Base-by-base conservation (phyloP, 345 rosid genomes). In the Hibiscus mutabilis region DNA sequence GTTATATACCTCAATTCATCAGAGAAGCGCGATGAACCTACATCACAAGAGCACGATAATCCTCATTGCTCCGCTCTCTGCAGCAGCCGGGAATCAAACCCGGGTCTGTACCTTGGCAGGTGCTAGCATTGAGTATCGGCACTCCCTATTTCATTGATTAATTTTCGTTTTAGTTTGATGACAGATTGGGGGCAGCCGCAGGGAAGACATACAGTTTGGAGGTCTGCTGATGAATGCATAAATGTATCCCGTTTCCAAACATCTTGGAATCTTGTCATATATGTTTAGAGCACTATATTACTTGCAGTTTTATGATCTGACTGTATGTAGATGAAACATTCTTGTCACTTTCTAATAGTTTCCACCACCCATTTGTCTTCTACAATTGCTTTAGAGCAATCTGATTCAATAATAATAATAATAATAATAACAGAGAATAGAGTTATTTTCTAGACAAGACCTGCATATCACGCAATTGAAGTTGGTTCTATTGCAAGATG, bases 181-280 rank as follows among this genome's bases (percentile, higher is more conserved):
- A 72, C 92, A 88, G 98, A 93, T 97, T n/a, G 97, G 97, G 72
- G 98, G n/a, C 97, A 42, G 98, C 31, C 31, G 31, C 31, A 29
- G 31, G 92, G 75, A 91, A 93, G 89, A 93, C 97, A 7, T 89
- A 83, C 64, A 82, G 87, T 82, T 89, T 89, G 89, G 97, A 93
- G 97, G 97, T 91, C 61, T 73, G 62, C 18, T 47, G 12, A 60
- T 62, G 44, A 37, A 33, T 35, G 13, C 6, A 42, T 7, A 18
- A 12, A 61, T 56, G 15, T 40, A 65, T 40, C 70, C 53, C 51
- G 33, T 47, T 44, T 57, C 82, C 84, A 52, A 76, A 79, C 76
- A 75, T 91, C 73, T 78, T 86, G 3, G 86, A 82, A 72, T 44
- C 74, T 21, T 60, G 55, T 21, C 18, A 25, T 18, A 47, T 14